Percentiles rank a stretch among this genome's conserved stretches.
Evolutionary conservation across 75 land plant species (phyloP).

Genomic region (Isoetes taiwanensis): DNA sequence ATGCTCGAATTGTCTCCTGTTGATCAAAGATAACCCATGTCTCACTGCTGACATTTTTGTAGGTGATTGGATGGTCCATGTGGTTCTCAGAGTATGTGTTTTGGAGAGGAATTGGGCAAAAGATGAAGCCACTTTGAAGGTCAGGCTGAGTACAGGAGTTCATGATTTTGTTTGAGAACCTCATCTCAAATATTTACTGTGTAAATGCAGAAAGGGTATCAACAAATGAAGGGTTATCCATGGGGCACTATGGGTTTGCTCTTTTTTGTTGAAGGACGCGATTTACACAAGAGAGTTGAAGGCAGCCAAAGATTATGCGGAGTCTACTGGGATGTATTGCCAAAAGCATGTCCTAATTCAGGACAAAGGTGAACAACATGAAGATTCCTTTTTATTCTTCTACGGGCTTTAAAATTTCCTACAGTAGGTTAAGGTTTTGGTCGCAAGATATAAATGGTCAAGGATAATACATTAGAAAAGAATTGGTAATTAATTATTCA

Average conservation of each 20-base stretch:
- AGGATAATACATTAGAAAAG: no score
- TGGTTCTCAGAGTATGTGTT: conserved; percentile 95
- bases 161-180: no score
- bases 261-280: conserved; percentile 97
- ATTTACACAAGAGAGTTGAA: conserved; percentile 72
- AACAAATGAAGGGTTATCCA: conserved; percentile 58
- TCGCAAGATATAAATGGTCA: no score
- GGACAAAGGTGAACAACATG: conserved; percentile 81
- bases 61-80: conserved; percentile 99
- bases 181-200: no score
- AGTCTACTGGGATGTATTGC: conserved; percentile 44
- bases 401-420: no score
- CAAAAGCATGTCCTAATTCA: conserved; percentile 86
- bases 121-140: conserved; percentile 80
- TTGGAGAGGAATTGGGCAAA: conserved; percentile 79
- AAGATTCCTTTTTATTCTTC: no score
- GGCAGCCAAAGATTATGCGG: conserved; percentile 89
- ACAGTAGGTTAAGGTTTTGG: no score
- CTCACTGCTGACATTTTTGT: no score
- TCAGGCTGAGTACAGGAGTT: no score
- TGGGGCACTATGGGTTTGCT: conserved; percentile 80
- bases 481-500: no score
- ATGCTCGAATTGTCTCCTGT: neutral
- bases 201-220: conserved; percentile 52
- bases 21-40: no score